These are phyloP conservation scores for Gossypium arboreum DNA, from an alignment of 345 rosid species.

Conservation along the genomic window DNA sequence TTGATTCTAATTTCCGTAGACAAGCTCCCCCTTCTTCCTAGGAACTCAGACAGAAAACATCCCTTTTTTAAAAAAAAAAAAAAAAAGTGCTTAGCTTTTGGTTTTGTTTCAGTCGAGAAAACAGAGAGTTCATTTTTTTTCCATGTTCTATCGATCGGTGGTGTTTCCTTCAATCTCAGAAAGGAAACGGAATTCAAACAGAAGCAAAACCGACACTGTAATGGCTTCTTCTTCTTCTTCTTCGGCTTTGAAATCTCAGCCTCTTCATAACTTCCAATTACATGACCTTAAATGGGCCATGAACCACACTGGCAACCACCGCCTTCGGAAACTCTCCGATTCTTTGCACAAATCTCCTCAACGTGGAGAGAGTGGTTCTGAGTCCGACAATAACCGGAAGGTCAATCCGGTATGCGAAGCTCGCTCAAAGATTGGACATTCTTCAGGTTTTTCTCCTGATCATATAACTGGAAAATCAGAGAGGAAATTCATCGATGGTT, in stretches of 20 bases:
- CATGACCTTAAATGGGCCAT: slow-evolving; percentile 58
- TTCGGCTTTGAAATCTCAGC: slow-evolving; percentile 47
- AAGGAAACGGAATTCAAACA: background rate
- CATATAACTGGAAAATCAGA: slow-evolving; percentile 20
- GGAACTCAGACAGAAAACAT: background rate
- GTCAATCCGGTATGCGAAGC: slow-evolving; percentile 18
- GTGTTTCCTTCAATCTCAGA: slow-evolving; percentile 17
- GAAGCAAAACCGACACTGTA: background rate
- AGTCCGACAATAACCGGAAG: slow-evolving; percentile 29
- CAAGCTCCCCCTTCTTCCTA: too few species aligned
- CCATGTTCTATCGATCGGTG: slow-evolving; percentile 11
- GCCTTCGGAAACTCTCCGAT: slow-evolving; percentile 39
- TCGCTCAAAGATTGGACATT: slow-evolving; percentile 21
- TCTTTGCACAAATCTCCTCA: slow-evolving; percentile 20
- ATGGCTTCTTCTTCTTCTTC: slow-evolving; percentile 41
- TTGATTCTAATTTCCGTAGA: too few species aligned
- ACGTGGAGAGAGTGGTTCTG: slow-evolving; percentile 13
- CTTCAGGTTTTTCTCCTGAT: slow-evolving; percentile 20
- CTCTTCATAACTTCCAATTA: slow-evolving; percentile 65
- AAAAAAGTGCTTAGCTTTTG: background rate
- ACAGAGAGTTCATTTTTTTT: background rate
- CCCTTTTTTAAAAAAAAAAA: background rate
- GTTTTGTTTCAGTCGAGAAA: background rate
- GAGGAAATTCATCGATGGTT: slow-evolving; percentile 15
- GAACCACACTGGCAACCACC: slow-evolving; percentile 39